Base-by-base conservation (phyloP, 306 rosid genomes). In the Corylus americana region DNA sequence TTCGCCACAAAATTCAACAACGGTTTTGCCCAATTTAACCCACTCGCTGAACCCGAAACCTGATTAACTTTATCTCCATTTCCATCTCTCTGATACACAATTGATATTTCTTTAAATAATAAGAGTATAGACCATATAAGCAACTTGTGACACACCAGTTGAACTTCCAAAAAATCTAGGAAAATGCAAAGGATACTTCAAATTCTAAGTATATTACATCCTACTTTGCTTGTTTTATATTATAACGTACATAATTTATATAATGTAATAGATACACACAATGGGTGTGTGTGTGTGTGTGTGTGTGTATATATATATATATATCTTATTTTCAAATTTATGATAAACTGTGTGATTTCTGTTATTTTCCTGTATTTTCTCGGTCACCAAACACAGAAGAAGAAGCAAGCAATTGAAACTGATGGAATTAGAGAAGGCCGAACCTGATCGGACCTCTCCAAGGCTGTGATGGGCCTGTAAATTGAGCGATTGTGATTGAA, bases 361-460 rank as follows among this genome's bases (percentile, higher is more conserved):
- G 0, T 29, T 27, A 11, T 70, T 69, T 48, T 17, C 50, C 55
- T 29, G 25, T 48, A 18, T 72, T 76, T 71, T 71, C 69, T 51
- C 75, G 48, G 63, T 18, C 8, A 77, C 81, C 74, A 58, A 69
- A 55, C 66, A 79, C 69, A 51, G 62, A 20, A 47, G 57, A 71
- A 58, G 11, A 54, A 29, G 22, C 22, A 22, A 55, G 27, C n/a
- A 16, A 63, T 5, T 8, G 54, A 69, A 45, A 50, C 29, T 0
- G 20, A 5, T 2, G 71, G 75, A 50, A 47, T 42, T 12, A 5
- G 44, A 76, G 70, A 74, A 27, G 75, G 71, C 3, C 11, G 54
- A 75, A 94, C 98, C 98, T 88, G 87, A 55, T 83, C 77, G 74
- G 94, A 79, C 16, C 68, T 74, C 27, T 85, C 90, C 81, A 77